Evolutionary conservation across 2,329 filamentous ascomycete species (phyloP).

Genomic region (Hypocrella siamensis): DNA sequence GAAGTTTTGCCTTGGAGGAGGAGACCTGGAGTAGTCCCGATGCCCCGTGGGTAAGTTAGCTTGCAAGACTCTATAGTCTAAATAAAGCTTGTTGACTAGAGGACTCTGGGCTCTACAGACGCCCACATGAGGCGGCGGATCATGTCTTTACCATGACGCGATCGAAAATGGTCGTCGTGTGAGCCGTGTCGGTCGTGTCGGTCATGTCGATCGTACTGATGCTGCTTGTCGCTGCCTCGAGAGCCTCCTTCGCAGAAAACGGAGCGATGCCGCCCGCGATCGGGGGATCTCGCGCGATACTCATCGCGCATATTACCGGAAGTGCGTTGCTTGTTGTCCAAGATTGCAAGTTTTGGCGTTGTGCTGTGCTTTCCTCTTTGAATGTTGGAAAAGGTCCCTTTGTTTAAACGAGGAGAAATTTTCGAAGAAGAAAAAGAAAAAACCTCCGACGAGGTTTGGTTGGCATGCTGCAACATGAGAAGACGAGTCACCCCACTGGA

Average conservation of each 20-base stretch:
- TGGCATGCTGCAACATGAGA: too few relatives aligned
- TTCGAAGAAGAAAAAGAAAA: too few relatives aligned
- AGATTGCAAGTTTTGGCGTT: too few relatives aligned
- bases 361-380: too few relatives aligned
- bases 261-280: slow-evolving; percentile 9
- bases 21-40: slow-evolving; percentile 28
- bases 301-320: slow-evolving; percentile 31
- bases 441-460: too few relatives aligned
- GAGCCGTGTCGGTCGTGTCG: background rate
- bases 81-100: slow-evolving; percentile 1
- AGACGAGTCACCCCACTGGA: too few relatives aligned
- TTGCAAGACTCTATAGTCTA: slow-evolving; percentile 11
- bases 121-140: slow-evolving; percentile 15
- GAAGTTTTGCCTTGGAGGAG: slow-evolving; percentile 21
- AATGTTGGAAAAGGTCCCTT: too few relatives aligned
- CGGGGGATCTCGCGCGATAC: slow-evolving; percentile 16
- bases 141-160: slow-evolving; percentile 34
- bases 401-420: too few relatives aligned
- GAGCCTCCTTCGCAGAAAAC: slow-evolving; percentile 2
- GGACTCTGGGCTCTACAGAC: slow-evolving; percentile 5
- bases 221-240: slow-evolving; percentile 7
- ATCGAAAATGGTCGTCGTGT: slow-evolving; percentile 26
- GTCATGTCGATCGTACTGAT: too few relatives aligned
- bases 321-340: too few relatives aligned
- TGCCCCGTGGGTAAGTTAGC: slow-evolving; percentile 30